These are phyloP conservation scores for Pseudogymnoascus sp. DNA, from an alignment of 2,329 filamentous ascomycete genomes.

Conservation along the genomic window DNA sequence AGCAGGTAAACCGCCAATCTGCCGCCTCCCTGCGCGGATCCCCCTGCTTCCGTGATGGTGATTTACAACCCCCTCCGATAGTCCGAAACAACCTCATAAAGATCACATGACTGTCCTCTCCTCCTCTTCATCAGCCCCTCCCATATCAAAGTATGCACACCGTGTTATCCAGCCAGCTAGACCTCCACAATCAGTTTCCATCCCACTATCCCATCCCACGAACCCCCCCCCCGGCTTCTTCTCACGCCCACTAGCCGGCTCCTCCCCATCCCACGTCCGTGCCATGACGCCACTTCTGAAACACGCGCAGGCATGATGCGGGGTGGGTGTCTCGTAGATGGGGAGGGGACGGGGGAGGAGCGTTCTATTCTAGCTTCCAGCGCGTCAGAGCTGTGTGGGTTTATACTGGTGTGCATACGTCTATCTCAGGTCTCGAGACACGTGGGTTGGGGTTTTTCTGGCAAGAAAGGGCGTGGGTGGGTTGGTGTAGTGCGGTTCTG, in stretches of 20 bases:
- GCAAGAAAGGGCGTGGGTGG: not conserved
- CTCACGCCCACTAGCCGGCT: not conserved
- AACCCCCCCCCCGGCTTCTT: not conserved
- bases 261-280: not conserved
- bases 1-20: not conserved
- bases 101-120: not conserved
- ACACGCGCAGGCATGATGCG: not conserved
- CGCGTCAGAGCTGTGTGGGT: not conserved
- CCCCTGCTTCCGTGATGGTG: not conserved
- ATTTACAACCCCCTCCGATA: not conserved
- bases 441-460: not conserved
- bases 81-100: not conserved
- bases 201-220: not conserved
- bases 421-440: not conserved
- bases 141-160: not conserved
- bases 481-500: not conserved
- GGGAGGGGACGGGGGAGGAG: not conserved
- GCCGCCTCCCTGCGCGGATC: not conserved
- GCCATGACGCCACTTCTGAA: constrained; percentile 4
- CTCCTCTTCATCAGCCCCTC: not conserved
- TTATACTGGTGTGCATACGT: not conserved
- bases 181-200: not conserved
- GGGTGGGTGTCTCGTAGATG: not conserved
- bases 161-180: not conserved
- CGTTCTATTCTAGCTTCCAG: not conserved